Base-by-base conservation (phyloP, 1,139 yeast genomes). In the Pichia sp. region DNA sequence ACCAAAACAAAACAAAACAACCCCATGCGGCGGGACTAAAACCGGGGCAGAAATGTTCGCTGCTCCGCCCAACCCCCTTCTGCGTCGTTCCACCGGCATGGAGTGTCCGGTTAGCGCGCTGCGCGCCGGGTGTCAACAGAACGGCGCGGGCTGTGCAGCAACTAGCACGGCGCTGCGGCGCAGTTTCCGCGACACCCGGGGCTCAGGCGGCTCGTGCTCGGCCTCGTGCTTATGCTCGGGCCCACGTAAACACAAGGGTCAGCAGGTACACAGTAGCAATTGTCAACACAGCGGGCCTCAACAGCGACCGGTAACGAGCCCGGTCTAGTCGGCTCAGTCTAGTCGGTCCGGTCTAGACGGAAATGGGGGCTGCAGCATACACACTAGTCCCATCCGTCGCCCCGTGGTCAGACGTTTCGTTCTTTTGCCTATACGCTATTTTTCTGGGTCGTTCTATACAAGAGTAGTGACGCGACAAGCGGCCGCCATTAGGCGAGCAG, bases 401-500 rank as follows among this genome's bases (percentile, higher is more conserved):
- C 24, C 24, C 24, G 2, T 20, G 24, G 24, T 20, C 24, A 20
- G 24, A 20, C 24, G 24, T 20, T 20, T 20, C 24, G 24, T 20
- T 20, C 24, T 20, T 20, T 20, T 20, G 3, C 24, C 24, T 20
- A 20, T 20, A 20, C 24, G 24, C 24, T 20, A 20, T 20, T 20
- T 20, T 20, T 20, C 24, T 2, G 24, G 3, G 24, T 20, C 24
- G 24, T 36, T 6, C 16, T 9, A 14, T 36, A 36, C 16, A 36
- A 36, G n/a, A 36, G 16, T 36, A 36, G 40, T 20, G 24, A 36
- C 40, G 10, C 10, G 40, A 16, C 16, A 6, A 10, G 34, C 34
- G 4, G 34, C 24, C 24, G 24, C 24, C 7, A 36, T 30, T 30
- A 45, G 20, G 38, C 48, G 60, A 86, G 76, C 59, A 87, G 75